Evolutionary conservation across 345 rosid genomes (phyloP), one percentile per base, ranked within the genome.

Genomic region (Ceriops zippeliana): DNA sequence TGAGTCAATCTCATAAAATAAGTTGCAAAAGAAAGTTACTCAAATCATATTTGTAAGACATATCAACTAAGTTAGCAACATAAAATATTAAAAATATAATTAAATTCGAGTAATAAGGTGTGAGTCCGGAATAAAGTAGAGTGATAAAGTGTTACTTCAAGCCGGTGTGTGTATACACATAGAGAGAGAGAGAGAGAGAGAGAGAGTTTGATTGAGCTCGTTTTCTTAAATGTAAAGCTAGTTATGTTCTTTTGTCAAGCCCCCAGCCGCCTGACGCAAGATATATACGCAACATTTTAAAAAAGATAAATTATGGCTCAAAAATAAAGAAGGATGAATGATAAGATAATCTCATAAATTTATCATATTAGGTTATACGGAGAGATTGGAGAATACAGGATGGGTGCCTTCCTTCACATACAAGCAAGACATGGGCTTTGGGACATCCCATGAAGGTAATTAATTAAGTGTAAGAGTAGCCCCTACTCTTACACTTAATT

Each of bases 191-290:
- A 22, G 24, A 24, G 26, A 24, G 26, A 24, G 26, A 24, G 26
- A 24, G 26, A 24, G 26, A 24, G 26, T 24, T 24, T 35, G 21
- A 63, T 5, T 27, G 59, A 37, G 75, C 66, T 16, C 75, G 17
- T 28, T 83, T 73, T 69, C 82, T 80, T 80, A 4, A 24, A 24
- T 24, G 24, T 56, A 24, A 56, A 56, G 30, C 59, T 21, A 54
- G 59, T 2, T 15, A 54, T 26, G 59, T 3, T 56, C 11, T 56
- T 61, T 62, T 77, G 75, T 75, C 80, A 73, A 73, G 26, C 76
- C 74, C 72, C 49, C 49, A 42, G 2, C 49, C 17, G 51, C 49
- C 6, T 15, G 56, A 73, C 70, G 78, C 63, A 66, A 72, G 37
- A 62, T 67, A 16, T 32, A 28, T 8, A 17, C 21, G 17, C 4